phyloP scores from a whole-genome alignment of 306 rosid genomes.

The Vigna angularis region DNA sequence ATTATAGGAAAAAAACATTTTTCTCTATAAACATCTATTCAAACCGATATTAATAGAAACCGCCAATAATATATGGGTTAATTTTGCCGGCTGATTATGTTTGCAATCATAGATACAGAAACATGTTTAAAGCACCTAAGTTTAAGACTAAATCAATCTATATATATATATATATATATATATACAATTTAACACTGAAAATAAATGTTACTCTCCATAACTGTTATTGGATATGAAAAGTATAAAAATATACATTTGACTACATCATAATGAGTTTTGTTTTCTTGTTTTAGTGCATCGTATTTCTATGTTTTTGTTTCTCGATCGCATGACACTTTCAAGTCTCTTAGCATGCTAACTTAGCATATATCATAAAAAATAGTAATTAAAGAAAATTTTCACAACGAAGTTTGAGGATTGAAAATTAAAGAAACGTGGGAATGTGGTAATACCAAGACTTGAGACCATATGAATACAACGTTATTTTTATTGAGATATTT shows the following conservation, averaged over 20 bases:
- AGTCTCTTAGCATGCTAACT: slow-evolving; percentile 35
- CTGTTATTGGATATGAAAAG: background rate
- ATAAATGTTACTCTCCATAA: background rate
- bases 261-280: background rate
- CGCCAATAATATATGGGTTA: background rate
- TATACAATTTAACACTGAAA: background rate
- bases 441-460: too few species aligned
- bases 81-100: slow-evolving; percentile 8
- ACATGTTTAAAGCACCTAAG: background rate
- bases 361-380: slow-evolving; percentile 19
- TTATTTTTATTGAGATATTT: too few species aligned
- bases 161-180: too few species aligned
- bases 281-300: slow-evolving; percentile 21
- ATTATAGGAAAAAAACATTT: background rate
- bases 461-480: too few species aligned
- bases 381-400: too few species aligned
- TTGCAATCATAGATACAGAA: background rate
- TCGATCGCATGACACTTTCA: background rate
- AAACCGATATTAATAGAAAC: background rate
- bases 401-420: too few species aligned
- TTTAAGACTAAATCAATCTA: slow-evolving; percentile 11
- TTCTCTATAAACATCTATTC: background rate
- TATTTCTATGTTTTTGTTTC: background rate
- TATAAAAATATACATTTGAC: background rate
- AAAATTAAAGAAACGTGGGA: too few species aligned